A percentile compares a stretch with the other conserved stretches of the same genome.
Conservation (phyloP, 345 rosid genomes). For the Isatis tinctoria region DNA sequence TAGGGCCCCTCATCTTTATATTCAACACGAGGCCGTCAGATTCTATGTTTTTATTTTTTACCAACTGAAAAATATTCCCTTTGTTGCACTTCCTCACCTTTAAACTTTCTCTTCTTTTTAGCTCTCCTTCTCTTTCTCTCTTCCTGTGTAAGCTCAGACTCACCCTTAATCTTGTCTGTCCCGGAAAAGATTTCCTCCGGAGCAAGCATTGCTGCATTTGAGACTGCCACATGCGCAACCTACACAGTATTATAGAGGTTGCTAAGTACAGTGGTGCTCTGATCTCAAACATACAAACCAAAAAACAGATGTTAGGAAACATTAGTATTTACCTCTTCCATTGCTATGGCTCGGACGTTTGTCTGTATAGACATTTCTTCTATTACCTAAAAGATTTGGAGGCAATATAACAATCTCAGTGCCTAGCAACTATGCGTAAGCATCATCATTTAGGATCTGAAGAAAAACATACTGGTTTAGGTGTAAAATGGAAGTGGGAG, state of each 20-base stretch:
- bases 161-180: constrained; percentile 83
- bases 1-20: not conserved
- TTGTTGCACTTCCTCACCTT: constrained; percentile 46
- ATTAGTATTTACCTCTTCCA: constrained; percentile 75
- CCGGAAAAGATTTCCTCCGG: constrained; percentile 90
- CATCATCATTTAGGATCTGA: constrained; percentile 8
- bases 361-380: constrained; percentile 88
- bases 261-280: not conserved
- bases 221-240: constrained; percentile 93
- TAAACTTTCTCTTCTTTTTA: constrained; percentile 82
- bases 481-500: constrained; percentile 97
- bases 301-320: not conserved
- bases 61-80: not conserved
- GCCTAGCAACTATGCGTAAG: not conserved
- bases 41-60: not conserved
- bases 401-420: not conserved
- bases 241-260: constrained; percentile 25
- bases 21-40: not conserved
- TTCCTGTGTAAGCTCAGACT: constrained; percentile 68
- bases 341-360: constrained; percentile 92
- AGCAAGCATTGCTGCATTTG: constrained; percentile 97
- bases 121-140: constrained; percentile 98
- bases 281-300: not conserved
- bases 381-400: constrained; percentile 50
- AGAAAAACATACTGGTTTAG: constrained; percentile 76